A percentile compares a stretch with the other conserved stretches of the same genome.
Conservation (phyloP, 2,329 filamentous ascomycete genomes). For the Chrysoporthe deuterocubensis region DNA sequence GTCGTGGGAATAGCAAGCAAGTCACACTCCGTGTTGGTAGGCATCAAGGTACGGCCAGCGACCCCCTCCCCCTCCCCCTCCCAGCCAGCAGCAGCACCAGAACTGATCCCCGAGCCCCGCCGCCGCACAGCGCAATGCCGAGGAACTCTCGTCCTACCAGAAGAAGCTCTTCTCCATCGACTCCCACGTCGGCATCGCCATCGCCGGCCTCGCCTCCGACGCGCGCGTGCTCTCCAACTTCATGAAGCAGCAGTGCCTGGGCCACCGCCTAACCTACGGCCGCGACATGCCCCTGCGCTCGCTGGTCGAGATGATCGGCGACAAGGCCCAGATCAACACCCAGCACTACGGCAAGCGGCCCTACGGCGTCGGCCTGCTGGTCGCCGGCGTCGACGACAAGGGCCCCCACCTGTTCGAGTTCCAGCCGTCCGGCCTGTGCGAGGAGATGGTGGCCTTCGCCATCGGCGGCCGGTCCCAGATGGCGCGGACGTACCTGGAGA, state of each 20-base stretch:
- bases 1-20: conserved; percentile 98
- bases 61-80: conserved; percentile 16
- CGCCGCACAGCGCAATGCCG: conserved; percentile 80
- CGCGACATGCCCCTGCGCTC: conserved; percentile 88
- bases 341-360: conserved; percentile 96
- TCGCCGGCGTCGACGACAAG: conserved; percentile 90
- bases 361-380: conserved; percentile 91
- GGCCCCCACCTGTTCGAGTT: conserved; percentile 98
- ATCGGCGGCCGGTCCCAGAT: conserved; percentile 97
- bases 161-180: conserved; percentile 99
- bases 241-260: conserved; percentile 99
- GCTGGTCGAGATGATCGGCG: conserved; percentile 89
- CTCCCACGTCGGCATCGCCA: conserved; percentile 91
- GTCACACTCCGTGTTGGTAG: conserved; percentile 93
- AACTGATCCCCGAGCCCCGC: conserved; percentile 15
- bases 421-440: conserved; percentile 92
- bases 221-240: conserved; percentile 99
- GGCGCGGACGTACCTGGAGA: conserved; percentile 95
- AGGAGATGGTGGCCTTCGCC: conserved; percentile 95
- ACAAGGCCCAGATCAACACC: conserved; percentile 96
- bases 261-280: conserved; percentile 93
- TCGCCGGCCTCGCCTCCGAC: conserved; percentile 95
- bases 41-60: conserved; percentile 76
- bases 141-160: conserved; percentile 99
- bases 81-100: conserved; percentile 20